Evolutionary conservation across 306 rosid species (phyloP).

Genomic region (Canavalia gladiata): DNA sequence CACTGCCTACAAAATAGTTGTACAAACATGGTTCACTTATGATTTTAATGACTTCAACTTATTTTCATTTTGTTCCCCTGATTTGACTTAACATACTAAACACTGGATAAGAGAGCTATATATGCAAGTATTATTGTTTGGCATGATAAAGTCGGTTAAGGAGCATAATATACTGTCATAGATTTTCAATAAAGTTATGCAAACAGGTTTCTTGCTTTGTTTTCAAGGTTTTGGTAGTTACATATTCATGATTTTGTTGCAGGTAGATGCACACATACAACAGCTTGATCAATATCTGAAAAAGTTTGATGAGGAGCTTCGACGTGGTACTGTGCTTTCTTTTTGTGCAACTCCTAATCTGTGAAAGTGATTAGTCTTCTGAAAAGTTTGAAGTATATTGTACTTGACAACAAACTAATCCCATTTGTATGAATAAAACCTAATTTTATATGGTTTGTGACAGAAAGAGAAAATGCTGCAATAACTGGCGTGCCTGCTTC

Average conservation of each 20-base stretch:
- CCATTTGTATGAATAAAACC: constrained; percentile 8
- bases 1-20: constrained; percentile 4
- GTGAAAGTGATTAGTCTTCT: constrained; percentile 17
- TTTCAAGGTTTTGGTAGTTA: constrained; percentile 37
- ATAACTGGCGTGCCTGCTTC: constrained; percentile 66
- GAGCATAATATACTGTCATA: neutral
- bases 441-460: constrained; percentile 36
- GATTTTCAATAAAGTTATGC: constrained; percentile 2
- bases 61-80: constrained; percentile 9
- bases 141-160: neutral
- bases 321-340: constrained; percentile 69
- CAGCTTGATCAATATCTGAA: constrained; percentile 97
- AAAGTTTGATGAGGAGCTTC: constrained; percentile 83
- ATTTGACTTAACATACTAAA: constrained; percentile 17
- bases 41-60: neutral
- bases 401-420: constrained; percentile 10
- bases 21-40: constrained; percentile 26
- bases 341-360: constrained; percentile 33
- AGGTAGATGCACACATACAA: constrained; percentile 94
- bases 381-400: constrained; percentile 3
- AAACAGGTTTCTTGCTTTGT: constrained; percentile 33
- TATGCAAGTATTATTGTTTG: constrained; percentile 10
- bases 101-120: constrained; percentile 15
- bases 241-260: constrained; percentile 51
- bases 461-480: constrained; percentile 76